Evolutionary conservation across 768 basidiomycete species (phyloP), one percentile per base, ranked within the genome.

Genomic region (Tricholoma matsutake): DNA sequence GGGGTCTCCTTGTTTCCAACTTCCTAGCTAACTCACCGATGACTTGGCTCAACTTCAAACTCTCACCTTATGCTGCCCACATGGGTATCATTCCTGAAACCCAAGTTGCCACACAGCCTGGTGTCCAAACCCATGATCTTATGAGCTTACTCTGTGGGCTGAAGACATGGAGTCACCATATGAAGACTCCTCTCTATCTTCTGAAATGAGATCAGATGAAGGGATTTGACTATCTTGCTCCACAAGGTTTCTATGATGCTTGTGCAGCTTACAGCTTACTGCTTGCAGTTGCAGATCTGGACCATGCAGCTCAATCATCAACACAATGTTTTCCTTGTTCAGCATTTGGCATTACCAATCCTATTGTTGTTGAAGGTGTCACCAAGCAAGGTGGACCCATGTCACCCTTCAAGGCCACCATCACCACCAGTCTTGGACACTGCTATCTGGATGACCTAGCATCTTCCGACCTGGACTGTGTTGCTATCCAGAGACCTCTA

Each of bases 391-490:
- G 43, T 7, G 43, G 43, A 45, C 43, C 18, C 7, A 20, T 45
- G 43, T 45, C 43, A 4, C 45, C 43, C 6, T 45, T 45, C 43
- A 45, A 45, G 18, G 43, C 43, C 11, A 66, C 66, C 9, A 64
- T 70, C n/a, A 73, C 71, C 16, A 70, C 68, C 1, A 69, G 68
- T 47, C 25, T 71, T 1, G 68, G 62, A 3, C 54, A 67, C 18
- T 60, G 58, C 6, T 74, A 62, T 25, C 55, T 69, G 2, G n/a
- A 55, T 16, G 70, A 69, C 63, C 22, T 67, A 20, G 52, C 62
- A 37, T 5, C 37, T 1, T 14, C 43, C 6, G 61, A 63, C 16
- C 43, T 58, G 8, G 60, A 65, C 52, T 18, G 43, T 20, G 43
- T 45, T 20, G 18, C 20, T 18, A 45, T 45, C 8, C 18, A 45